These are phyloP conservation scores for Drechslerella stenobrocha DNA, from an alignment of 2,329 filamentous ascomycete genomes.

Conservation along the genomic window DNA sequence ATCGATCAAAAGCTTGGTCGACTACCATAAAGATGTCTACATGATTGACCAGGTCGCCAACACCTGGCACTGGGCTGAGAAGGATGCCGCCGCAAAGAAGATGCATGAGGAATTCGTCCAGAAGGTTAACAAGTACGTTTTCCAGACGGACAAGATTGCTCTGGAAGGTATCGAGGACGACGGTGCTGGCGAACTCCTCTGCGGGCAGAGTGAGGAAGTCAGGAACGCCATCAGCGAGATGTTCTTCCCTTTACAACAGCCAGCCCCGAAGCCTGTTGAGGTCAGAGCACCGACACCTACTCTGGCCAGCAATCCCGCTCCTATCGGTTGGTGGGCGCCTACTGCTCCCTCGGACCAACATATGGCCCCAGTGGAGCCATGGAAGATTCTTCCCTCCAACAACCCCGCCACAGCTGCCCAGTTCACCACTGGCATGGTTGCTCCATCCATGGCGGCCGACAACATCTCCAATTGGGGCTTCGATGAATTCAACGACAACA, in stretches of 20 bases:
- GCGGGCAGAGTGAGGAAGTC: constrained; percentile 89
- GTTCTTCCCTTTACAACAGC: constrained; percentile 82
- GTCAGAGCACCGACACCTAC: constrained; percentile 73
- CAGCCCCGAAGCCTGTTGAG: constrained; percentile 85
- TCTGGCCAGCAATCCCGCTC: constrained; percentile 76
- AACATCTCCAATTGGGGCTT: constrained; percentile 47
- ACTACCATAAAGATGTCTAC: constrained; percentile 95
- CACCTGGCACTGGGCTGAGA: constrained; percentile 94
- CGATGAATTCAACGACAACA: constrained; percentile 38
- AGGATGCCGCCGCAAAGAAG: constrained; percentile 95
- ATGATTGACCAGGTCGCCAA: constrained; percentile 84
- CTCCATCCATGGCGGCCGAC: constrained; percentile 52
- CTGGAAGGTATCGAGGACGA: constrained; percentile 96
- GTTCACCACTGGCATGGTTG: constrained; percentile 24
- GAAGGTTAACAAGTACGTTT: constrained; percentile 96
- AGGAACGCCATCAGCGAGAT: constrained; percentile 81
- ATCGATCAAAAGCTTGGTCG: constrained; percentile 87
- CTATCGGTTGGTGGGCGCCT: constrained; percentile 79
- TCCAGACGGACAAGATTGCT: constrained; percentile 81
- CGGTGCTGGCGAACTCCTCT: constrained; percentile 87
- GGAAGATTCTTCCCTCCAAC: constrained; percentile 85
- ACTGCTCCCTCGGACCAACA: constrained; percentile 59
- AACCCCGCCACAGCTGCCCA: constrained; percentile 48
- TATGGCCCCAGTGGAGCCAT: constrained; percentile 72
- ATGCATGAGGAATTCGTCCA: constrained; percentile 95